These are phyloP conservation scores for Crithidia bombi DNA, from an alignment of 208 protist genomes.

Conservation along the genomic window DNA sequence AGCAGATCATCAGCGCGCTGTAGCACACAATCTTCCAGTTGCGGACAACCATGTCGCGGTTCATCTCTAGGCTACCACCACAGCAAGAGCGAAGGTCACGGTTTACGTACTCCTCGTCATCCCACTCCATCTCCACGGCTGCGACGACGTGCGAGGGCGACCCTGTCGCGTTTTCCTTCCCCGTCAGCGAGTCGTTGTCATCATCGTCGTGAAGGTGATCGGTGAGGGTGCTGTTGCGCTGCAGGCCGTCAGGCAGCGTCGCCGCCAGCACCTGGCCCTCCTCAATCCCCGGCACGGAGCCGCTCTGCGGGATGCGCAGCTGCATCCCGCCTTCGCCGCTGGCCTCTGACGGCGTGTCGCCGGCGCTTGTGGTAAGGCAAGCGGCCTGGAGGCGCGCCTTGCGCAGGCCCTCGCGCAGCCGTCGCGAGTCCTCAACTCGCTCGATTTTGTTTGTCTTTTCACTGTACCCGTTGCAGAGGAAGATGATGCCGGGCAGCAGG, in stretches of 20 bases:
- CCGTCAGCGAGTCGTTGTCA: conserved; percentile 1
- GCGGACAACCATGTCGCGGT: conserved; percentile 34
- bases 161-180: background rate
- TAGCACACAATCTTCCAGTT: conserved; percentile 52
- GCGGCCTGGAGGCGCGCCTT: background rate
- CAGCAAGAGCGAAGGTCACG: conserved; percentile 19
- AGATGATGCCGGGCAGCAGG: conserved; percentile 39
- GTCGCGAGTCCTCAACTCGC: conserved; percentile 27
- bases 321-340: conserved; percentile 4
- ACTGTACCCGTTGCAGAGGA: conserved; percentile 56
- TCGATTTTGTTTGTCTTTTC: conserved; percentile 48
- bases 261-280: background rate
- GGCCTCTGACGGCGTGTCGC: background rate
- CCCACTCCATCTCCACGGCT: conserved; percentile 1
- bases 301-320: background rate
- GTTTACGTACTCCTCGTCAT: conserved; percentile 15
- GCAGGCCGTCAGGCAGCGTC: no score
- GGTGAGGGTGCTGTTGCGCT: background rate
- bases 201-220: background rate
- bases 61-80: conserved; percentile 48
- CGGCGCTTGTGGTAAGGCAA: background rate
- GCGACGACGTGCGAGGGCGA: background rate
- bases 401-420: conserved; percentile 16
- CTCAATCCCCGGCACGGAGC: background rate
- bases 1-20: conserved; percentile 41